Conservation (phyloP, 78 protist species). For the Dictyostelium capitatum region DNA sequence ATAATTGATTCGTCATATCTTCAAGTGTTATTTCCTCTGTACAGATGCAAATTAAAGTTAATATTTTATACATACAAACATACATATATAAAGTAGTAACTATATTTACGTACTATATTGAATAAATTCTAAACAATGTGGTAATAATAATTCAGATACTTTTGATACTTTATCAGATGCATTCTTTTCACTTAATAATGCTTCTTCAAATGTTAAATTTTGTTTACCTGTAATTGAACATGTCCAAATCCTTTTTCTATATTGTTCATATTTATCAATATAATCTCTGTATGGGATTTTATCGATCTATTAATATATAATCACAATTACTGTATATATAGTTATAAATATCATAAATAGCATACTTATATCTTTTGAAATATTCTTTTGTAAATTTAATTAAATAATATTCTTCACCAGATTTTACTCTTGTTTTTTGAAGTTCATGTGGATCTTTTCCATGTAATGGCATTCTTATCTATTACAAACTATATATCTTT, state of each 20-base stretch:
- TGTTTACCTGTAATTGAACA: slow-evolving; percentile 52
- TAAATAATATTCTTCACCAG: slow-evolving; percentile 50
- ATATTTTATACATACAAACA: not conserved
- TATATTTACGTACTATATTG: slow-evolving; percentile 32
- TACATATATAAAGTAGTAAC: too few relatives aligned
- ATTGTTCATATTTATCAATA: slow-evolving; percentile 31
- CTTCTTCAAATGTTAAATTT: slow-evolving; percentile 59
- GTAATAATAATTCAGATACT: slow-evolving; percentile 43
- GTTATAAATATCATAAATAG: not conserved
- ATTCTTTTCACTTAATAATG: slow-evolving; percentile 47
- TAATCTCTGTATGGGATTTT: slow-evolving; percentile 27
- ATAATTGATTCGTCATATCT: slow-evolving; percentile 33
- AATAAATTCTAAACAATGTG: slow-evolving; percentile 39
- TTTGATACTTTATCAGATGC: slow-evolving; percentile 48
- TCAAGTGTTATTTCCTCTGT: slow-evolving; percentile 54
- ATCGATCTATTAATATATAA: not conserved
- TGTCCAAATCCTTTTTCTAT: slow-evolving; percentile 51
- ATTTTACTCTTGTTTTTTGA: slow-evolving; percentile 34
- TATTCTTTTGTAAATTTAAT: slow-evolving; percentile 75
- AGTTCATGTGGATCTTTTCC: slow-evolving; percentile 59
- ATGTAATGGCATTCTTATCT: slow-evolving; percentile 30
- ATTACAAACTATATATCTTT: not conserved
- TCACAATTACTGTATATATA: not conserved
- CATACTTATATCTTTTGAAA: slow-evolving; percentile 64
- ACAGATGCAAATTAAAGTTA: not conserved